Evolutionary conservation across 148 eudicot genomes (phyloP), one percentile per base, ranked within the genome.

Genomic region (Silene conica): DNA sequence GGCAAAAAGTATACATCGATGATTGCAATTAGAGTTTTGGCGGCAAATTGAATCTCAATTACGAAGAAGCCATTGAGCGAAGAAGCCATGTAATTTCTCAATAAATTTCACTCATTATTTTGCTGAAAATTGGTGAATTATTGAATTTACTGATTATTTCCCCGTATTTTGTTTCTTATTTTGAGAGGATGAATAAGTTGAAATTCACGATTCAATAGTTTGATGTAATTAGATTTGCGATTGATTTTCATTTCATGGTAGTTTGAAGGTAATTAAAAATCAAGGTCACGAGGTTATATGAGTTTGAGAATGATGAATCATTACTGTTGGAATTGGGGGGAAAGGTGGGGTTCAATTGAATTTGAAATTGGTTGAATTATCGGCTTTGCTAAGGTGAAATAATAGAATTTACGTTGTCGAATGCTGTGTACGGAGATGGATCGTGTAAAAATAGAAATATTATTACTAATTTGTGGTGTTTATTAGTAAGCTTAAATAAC

Each of bases 1-100:
- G 41, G n/a, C 67, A 22, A 8, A 10, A 57, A 57, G 20, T 57
- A 11, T 13, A 18, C 21, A 1, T 9, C 20, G 21, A 5, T 16
- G 67, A 63, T 31, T 18, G 10, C 46, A 64, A 34, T 64, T 64
- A 64, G 70, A 54, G 52, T 67, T 67, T 12, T 7, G 52, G 52
- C 70, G 25, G 14, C 70, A 43, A 67, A 67, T 67, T 67, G 52
- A 67, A 43, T 41, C 54, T n/a, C 25, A 21, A 41, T 41, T 8
- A 19, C 20, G 52, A 22, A 41, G 50, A n/a, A n/a, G n/a, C n/a
- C n/a, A n/a, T n/a, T n/a, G n/a, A n/a, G n/a, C n/a, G n/a, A n/a
- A n/a, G n/a, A 41, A 8, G 43, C 6, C 6, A 41, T 25, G 70
- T n/a, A 31, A 9, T 41, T 66, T 67, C 5, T 19, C 15, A 41